Conservation (phyloP, 768 basidiomycete species). For the Macrolepiota albuminosa region DNA sequence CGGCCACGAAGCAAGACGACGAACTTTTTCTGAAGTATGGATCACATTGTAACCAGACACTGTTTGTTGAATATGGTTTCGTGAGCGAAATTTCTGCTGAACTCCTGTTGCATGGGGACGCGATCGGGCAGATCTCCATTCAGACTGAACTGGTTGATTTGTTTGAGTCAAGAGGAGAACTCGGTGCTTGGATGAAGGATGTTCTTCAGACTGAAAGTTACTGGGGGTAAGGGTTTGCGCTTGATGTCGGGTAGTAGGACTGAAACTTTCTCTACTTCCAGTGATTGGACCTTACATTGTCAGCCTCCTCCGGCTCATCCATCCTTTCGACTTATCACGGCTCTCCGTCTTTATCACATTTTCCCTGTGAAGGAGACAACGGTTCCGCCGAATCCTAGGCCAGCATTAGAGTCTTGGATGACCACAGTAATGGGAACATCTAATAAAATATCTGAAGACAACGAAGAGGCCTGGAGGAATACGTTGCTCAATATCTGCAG, state of each 20-base stretch:
- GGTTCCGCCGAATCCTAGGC: conserved; percentile 20
- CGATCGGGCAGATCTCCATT: conserved; percentile 58
- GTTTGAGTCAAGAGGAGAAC: conserved; percentile 36
- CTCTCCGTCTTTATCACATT: conserved; percentile 62
- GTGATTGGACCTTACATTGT: conserved; percentile 77
- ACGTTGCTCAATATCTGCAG: conserved; percentile 29
- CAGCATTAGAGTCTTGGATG: conserved; percentile 43
- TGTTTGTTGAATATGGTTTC: conserved; percentile 93
- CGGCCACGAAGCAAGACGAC: conserved; percentile 40
- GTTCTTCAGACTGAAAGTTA: conserved; percentile 63
- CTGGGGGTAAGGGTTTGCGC: conserved; percentile 62
- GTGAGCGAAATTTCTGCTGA: conserved; percentile 35
- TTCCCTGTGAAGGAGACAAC: conserved; percentile 23
- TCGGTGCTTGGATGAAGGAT: conserved; percentile 44
- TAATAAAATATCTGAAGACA: conserved; percentile 41
- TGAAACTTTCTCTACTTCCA: conserved; percentile 23
- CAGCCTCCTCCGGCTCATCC: conserved; percentile 61
- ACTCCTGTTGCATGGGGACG: conserved; percentile 20
- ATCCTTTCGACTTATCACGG: conserved; percentile 73
- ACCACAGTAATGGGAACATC: conserved; percentile 45
- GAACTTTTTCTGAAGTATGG: conserved; percentile 83
- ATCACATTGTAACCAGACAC: conserved; percentile 63
- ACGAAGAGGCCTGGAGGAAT: conserved; percentile 43
- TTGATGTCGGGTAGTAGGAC: not conserved
- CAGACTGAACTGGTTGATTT: conserved; percentile 46